Evolutionary conservation across 169 alveolate genomes (phyloP), one percentile per base, ranked within the genome.

Genomic region (Condylostoma magnum): DNA sequence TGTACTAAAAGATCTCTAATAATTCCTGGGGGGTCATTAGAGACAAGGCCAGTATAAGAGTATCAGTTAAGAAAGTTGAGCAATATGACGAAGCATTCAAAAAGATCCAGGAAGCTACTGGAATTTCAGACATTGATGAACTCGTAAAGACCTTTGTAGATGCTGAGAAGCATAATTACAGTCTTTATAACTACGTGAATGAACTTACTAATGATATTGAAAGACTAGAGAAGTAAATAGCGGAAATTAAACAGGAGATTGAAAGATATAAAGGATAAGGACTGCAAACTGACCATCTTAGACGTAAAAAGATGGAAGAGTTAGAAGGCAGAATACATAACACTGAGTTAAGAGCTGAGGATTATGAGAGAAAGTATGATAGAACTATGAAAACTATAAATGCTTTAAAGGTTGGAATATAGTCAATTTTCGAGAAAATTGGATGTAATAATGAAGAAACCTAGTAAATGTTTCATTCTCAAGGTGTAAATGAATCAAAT

Each of bases 61-160:
- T 75, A 48, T 87, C 83, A 69, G 90, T 86, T 71, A 94, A 83
- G 57, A 88, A 92, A 20, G 90, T 94, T 66, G 96, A 94, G n/a
- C 38, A 41, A n/a, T 60, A 60, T 4, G 71, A 60, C 18, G 54
- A 33, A 2, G 71, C 71, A n/a, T 60, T 60, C 43, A 33, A 55
- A 60, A 91, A 90, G 80, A 90, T 94, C 36, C 86, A 85, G 65
- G 96, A 91, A 31, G 95, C 95, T 3, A 94, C 98, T 25, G 94
- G 94, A 37, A 86, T 90, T 6, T 77, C 85, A 31, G 94, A 83
- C 48, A 79, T 91, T 50, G 94, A 90, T 48, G 84, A 85, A 18
- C 83, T 94, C 20, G 90, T 92, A 18, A 83, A 83, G 34, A 84
- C 81, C 25, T 91, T 91, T 58, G 85, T 83, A 31, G 72, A 79